Evolutionary conservation across 495 filamentous ascomycete species (phyloP).

Genomic region (Aspergillus funiculosus): DNA sequence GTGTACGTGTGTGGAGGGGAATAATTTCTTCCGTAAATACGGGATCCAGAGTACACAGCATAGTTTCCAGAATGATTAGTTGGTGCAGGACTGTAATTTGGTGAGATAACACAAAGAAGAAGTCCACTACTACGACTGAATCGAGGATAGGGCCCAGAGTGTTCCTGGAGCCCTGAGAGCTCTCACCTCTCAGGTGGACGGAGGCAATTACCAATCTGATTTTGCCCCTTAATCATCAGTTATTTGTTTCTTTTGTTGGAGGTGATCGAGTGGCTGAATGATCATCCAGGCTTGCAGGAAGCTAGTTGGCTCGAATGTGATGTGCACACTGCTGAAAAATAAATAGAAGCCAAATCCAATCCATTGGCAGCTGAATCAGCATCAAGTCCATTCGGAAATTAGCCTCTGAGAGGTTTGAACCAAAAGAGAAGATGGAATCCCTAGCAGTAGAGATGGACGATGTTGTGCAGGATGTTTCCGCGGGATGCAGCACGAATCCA

Average conservation of each 20-base stretch:
- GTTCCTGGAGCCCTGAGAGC: not conserved
- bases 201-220: not conserved
- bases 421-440: conserved; percentile 3
- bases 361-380: conserved; percentile 13
- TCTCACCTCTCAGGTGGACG: not conserved
- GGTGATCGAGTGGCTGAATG: conserved; percentile 21
- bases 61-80: conserved; percentile 25
- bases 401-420: conserved; percentile 6
- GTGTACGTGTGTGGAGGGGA: too few relatives aligned
- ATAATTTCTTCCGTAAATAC: conserved; percentile 8
- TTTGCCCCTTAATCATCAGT: conserved; percentile 2
- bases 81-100: conserved; percentile 13
- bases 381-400: conserved; percentile 14
- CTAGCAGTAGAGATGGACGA: conserved; percentile 16
- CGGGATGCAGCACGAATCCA: conserved; percentile 23
- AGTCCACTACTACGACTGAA: conserved; percentile 4
- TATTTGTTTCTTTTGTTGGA: conserved; percentile 9
- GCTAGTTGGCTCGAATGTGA: conserved; percentile 25
- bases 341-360: conserved; percentile 15
- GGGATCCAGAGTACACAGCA: conserved; percentile 14
- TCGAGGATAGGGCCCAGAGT: conserved; percentile 4
- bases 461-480: conserved; percentile 25
- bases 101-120: conserved; percentile 18
- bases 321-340: conserved; percentile 14
- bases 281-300: conserved; percentile 23